Percentiles rank a stretch among this genome's conserved stretches.
phyloP scores from a whole-genome alignment of 257 asterid genomes.

The Petrea volubilis region DNA sequence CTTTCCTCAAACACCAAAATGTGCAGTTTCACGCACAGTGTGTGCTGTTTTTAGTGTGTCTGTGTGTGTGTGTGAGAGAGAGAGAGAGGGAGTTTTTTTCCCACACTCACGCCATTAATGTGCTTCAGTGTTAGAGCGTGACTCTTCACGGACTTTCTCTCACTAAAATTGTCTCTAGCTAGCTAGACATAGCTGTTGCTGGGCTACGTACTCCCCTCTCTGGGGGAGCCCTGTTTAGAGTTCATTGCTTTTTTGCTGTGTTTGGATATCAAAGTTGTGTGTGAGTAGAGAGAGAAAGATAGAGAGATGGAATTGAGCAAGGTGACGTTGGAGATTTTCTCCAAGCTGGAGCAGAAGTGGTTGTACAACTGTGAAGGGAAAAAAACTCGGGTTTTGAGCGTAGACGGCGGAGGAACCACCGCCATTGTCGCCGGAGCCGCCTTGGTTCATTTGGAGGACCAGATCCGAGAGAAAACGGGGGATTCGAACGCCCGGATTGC shows the following conservation, averaged over 20 bases:
- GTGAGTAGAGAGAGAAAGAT: background rate
- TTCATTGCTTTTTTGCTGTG: background rate
- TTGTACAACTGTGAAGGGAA: conserved; percentile 71
- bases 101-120: conserved; percentile 39
- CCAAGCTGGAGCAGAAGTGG: conserved; percentile 92
- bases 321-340: conserved; percentile 78
- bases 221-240: background rate
- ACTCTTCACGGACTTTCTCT: conserved; percentile 42
- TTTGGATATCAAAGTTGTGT: background rate
- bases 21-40: conserved; percentile 30
- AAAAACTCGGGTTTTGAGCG: conserved; percentile 71
- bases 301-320: conserved; percentile 64
- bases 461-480: conserved; percentile 73
- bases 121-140: conserved; percentile 50
- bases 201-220: conserved; percentile 13
- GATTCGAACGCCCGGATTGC: conserved; percentile 65
- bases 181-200: background rate
- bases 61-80: conserved; percentile 15
- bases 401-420: conserved; percentile 84
- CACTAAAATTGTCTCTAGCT: conserved; percentile 4
- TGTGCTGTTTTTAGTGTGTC: background rate
- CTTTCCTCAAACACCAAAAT: background rate
- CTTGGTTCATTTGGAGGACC: conserved; percentile 69
- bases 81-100: background rate
- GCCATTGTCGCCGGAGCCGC: conserved; percentile 66